Base-by-base conservation (phyloP, 768 basidiomycete species). In the Leccinum imitatum region DNA sequence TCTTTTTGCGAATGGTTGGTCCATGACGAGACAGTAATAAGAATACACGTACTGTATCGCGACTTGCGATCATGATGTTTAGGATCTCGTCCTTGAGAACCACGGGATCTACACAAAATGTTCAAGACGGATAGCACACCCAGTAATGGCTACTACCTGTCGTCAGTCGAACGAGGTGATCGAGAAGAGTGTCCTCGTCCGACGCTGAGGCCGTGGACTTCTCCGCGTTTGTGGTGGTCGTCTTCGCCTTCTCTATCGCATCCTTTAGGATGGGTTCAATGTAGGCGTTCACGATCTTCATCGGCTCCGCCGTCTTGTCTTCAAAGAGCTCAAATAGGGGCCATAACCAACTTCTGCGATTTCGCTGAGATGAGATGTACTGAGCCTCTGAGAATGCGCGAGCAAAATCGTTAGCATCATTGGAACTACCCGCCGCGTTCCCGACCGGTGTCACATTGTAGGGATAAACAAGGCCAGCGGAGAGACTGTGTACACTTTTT, bases 111-210 rank as follows among this genome's bases (percentile, higher is more conserved):
- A 53, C 52, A 39, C 9, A 19, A 6, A 52, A 37, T 6, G 44
- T 3, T 19, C n/a, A 27, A 55, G 44, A 44, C 39, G 31, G 19
- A 54, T 74, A 31, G 58, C 78, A 60, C 6, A 31, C n/a, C 9
- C 10, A 52, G 10, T 79, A 4, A 54, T 4, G 11, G 37, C 19
- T 41, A 57, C 6, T 62, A 78, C 71, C 67, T 71, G 80, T 79
- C 17, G 85, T 84, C 48, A 79, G 66, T 25, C 76, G 74, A 33
- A 86, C 80, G 50, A 87, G 69, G 70, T 86, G 80, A 62, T 85
- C 85, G 31, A 87, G 73, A 44, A 87, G 71, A 0, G 83, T 84
- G 47, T 75, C 78, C 6, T 78, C 77, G 14, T 84, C 81, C 1
- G 64, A 71, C 13, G 67, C 59, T 41, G 78, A 75, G 1, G 71